A percentile compares a stretch with the other conserved stretches of the same genome.
These are phyloP conservation scores for Venturia carpophila DNA, from an alignment of 2,329 filamentous ascomycete species.

Conservation along the genomic window DNA sequence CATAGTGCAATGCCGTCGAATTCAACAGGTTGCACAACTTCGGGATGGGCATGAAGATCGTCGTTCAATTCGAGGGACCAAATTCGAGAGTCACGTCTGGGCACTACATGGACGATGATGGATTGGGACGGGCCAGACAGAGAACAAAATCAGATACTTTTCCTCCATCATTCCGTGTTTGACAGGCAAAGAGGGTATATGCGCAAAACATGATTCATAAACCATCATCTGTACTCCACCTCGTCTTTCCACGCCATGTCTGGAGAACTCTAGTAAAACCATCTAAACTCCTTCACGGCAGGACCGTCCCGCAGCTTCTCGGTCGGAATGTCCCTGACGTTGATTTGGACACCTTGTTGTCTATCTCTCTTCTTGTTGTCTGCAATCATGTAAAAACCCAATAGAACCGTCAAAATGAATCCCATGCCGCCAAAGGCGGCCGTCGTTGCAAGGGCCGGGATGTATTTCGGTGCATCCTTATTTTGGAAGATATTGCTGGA, in stretches of 20 bases:
- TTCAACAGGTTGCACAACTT: constrained; percentile 21
- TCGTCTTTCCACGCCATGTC: neutral
- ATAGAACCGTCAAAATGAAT: constrained; percentile 44
- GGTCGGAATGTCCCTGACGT: constrained; percentile 43
- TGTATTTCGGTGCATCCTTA: constrained; percentile 51
- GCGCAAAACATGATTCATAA: neutral
- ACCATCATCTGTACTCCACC: too few species aligned
- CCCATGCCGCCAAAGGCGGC: constrained; percentile 57
- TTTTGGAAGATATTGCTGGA: constrained; percentile 59
- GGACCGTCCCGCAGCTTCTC: constrained; percentile 40
- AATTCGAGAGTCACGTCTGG: neutral
- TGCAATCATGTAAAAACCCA: constrained; percentile 56
- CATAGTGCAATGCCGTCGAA: constrained; percentile 26
- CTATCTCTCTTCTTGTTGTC: constrained; percentile 57
- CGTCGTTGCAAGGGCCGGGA: constrained; percentile 57
- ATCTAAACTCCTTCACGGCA: constrained; percentile 37
- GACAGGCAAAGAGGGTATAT: neutral
- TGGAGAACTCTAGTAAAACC: constrained; percentile 25
- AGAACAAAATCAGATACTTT: neutral
- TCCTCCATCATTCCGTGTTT: neutral
- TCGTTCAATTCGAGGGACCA: constrained; percentile 23
- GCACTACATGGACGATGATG: too few species aligned
- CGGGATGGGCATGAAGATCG: constrained; percentile 18
- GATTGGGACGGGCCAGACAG: too few species aligned
- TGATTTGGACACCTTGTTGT: constrained; percentile 47